Conservation (phyloP, 441 rosid genomes). For the Viola pubescens region DNA sequence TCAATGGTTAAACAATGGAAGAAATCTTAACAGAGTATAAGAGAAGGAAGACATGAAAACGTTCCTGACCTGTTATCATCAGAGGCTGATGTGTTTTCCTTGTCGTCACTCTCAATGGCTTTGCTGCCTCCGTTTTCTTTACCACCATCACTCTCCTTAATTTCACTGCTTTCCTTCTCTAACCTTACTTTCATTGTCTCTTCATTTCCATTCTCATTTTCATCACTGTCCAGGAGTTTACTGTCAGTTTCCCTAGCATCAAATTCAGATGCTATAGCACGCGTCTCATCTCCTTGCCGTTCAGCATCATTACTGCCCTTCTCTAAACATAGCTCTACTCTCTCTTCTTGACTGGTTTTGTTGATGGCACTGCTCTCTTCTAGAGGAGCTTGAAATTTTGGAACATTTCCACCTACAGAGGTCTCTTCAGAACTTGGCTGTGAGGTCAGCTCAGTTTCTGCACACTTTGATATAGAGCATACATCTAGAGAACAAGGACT, state of each 20-base stretch:
- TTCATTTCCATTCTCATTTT: conserved; percentile 12
- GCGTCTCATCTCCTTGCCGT: too few relatives aligned
- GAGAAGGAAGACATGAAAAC: background rate
- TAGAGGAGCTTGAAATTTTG: too few relatives aligned
- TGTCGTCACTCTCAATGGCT: conserved; percentile 20
- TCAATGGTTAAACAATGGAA: background rate
- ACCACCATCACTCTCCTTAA: conserved; percentile 1
- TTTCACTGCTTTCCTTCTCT: background rate
- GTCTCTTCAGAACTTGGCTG: too few relatives aligned
- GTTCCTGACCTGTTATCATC: conserved; percentile 46
- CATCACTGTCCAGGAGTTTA: background rate
- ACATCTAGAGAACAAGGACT: conserved; percentile 17
- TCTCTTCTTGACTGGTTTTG: conserved; percentile 6
- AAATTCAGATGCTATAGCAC: too few relatives aligned
- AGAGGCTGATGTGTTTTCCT: conserved; percentile 34
- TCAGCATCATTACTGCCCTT: too few relatives aligned
- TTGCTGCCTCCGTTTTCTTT: conserved; percentile 12
- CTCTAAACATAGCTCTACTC: background rate
- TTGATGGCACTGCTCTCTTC: conserved; percentile 1
- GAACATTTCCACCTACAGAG: too few relatives aligned
- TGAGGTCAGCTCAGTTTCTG: background rate
- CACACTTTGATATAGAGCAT: conserved; percentile 8
- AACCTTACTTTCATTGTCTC: conserved; percentile 11
- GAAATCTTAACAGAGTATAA: background rate
- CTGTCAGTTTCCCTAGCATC: too few relatives aligned